Conservation (phyloP, 257 asterid genomes). For the Parsonsia alboflavescens region DNA sequence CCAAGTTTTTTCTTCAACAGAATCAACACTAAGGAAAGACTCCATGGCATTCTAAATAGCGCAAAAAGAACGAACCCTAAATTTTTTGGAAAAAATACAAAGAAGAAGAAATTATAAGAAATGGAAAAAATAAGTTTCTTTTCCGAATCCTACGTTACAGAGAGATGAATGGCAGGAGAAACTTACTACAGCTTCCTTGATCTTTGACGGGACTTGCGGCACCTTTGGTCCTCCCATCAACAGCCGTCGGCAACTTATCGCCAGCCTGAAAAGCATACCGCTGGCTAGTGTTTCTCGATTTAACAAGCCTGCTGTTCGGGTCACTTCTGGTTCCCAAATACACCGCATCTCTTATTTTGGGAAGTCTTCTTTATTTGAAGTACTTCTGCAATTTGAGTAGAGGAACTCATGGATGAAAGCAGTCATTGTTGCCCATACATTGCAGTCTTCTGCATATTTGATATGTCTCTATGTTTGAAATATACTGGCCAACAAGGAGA, state of each 20-base stretch:
- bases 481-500: no score
- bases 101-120: no score
- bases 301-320: slow-evolving; percentile 51
- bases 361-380: neutral
- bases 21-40: neutral
- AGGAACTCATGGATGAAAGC: slow-evolving; percentile 62
- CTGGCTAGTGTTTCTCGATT: slow-evolving; percentile 41
- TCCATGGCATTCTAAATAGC: no score
- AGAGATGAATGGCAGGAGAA: neutral
- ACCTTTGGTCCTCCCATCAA: slow-evolving; percentile 72
- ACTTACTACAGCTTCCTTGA: slow-evolving; percentile 67
- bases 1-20: no score
- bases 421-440: slow-evolving; percentile 1
- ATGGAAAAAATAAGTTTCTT: no score
- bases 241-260: slow-evolving; percentile 48
- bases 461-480: slow-evolving; percentile 40
- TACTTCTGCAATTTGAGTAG: neutral
- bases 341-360: slow-evolving; percentile 16
- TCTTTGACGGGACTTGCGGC: slow-evolving; percentile 61
- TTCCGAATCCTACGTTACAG: neutral
- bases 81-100: neutral
- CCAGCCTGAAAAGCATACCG: slow-evolving; percentile 36
- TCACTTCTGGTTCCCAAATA: slow-evolving; percentile 60
- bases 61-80: neutral
- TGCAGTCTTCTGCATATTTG: slow-evolving; percentile 37